A percentile compares a stretch with the other conserved stretches of the same genome.
phyloP scores from a whole-genome alignment of 306 rosid genomes.

The Oxytropis ochrocephala region DNA sequence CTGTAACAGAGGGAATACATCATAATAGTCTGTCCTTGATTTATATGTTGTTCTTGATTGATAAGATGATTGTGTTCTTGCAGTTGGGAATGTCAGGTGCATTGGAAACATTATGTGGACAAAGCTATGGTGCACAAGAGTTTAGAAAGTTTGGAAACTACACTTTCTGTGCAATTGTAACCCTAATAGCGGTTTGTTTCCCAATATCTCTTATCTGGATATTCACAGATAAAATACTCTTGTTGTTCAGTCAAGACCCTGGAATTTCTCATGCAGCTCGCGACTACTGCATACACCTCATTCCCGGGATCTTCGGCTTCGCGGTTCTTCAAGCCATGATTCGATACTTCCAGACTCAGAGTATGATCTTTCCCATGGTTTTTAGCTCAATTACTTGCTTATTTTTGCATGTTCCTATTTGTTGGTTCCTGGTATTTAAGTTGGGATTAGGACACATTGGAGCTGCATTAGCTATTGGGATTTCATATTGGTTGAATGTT shows the following conservation, averaged over 20 bases:
- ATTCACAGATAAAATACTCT: slow-evolving; percentile 46
- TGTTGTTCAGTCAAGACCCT: slow-evolving; percentile 44
- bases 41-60: background rate
- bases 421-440: slow-evolving; percentile 50
- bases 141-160: slow-evolving; percentile 46
- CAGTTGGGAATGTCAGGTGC: slow-evolving; percentile 63
- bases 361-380: slow-evolving; percentile 46
- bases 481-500: slow-evolving; percentile 59
- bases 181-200: slow-evolving; percentile 39
- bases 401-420: slow-evolving; percentile 44
- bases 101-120: slow-evolving; percentile 60
- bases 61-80: background rate
- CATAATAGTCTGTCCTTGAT: no score
- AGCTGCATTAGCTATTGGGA: slow-evolving; percentile 56
- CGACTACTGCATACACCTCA: slow-evolving; percentile 32
- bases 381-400: slow-evolving; percentile 27
- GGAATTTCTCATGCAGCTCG: slow-evolving; percentile 33
- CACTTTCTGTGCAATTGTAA: slow-evolving; percentile 37
- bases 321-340: slow-evolving; percentile 40
- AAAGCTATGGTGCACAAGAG: slow-evolving; percentile 51
- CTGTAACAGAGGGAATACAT: no score
- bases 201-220: slow-evolving; percentile 50
- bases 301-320: slow-evolving; percentile 38
- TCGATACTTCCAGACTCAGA: slow-evolving; percentile 42
- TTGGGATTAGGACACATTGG: slow-evolving; percentile 42